Evolutionary conservation across 2,329 filamentous ascomycete species (phyloP), one percentile per base, ranked within the genome.

Genomic region (Lachnellula arida): DNA sequence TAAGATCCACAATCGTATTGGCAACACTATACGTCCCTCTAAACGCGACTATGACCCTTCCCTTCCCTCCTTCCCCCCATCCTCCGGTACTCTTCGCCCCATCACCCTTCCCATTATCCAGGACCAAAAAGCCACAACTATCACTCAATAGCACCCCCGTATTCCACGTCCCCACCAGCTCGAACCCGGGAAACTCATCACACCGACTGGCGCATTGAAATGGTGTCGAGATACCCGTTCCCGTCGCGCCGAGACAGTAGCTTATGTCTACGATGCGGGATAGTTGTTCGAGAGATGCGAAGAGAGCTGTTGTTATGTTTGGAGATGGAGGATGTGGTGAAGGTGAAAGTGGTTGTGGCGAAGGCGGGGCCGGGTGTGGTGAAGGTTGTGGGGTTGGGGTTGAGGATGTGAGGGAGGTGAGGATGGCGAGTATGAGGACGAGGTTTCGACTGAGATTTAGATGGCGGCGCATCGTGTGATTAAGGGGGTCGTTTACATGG

Each of bases 1-100:
- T 91, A 54, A 99, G 78, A 73, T 99, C 94, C 49, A 91, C 81
- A 59, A 99, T 86, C 12, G 92, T 92, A 71, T 97, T 96, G 52
- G 91, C 82, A 65, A 99, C 81, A 63, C 91, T 96, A 73, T 97
- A 97, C 14, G 94, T 97, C 23, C 94, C 94, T 47, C 94, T 85
- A 67, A 97, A 97, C 8, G 91, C 92, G 39, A 97, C 81, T 46
- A 97, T 78, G 55, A 99, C 88, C 56, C 85, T 79, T 3, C 63
- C 44, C 5, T 61, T 2, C 34, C 57, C 23, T 47, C 57, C 15
- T 52, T 35, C 49, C 59, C 15, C 39, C 15, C 17, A 1, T 42
- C 17, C 17, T 12, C 17, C 15, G 12, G 2, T 32, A 4, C 28
- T 32, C 42, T 44, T 6, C 11, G 19, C 22, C 5, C 5, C 23